Conservation (phyloP, 495 filamentous ascomycete genomes). For the Xylaria scruposa region DNA sequence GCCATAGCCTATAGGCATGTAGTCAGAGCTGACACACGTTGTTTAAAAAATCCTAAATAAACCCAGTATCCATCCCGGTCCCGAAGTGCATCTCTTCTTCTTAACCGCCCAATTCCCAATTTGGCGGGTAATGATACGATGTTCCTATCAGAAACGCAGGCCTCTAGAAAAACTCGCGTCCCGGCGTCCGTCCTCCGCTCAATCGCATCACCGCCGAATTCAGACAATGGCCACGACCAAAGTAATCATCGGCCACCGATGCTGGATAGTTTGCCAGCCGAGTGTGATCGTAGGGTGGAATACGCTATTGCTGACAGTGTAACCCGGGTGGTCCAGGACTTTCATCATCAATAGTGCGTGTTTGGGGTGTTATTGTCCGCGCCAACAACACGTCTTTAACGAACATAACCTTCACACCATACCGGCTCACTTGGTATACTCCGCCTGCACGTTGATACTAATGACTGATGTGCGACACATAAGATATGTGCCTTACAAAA, state of each 20-base stretch:
- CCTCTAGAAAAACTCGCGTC: neutral
- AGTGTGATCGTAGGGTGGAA: neutral
- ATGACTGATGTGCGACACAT: neutral
- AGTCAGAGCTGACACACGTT: neutral
- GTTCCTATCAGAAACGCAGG: neutral
- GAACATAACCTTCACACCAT: neutral
- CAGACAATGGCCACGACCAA: neutral
- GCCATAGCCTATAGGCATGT: neutral
- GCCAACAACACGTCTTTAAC: neutral
- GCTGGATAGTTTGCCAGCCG: neutral
- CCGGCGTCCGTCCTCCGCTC: neutral
- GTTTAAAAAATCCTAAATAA: neutral
- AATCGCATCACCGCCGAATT: slow-evolving; percentile 1
- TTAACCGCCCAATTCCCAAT: neutral
- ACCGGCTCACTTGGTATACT: neutral
- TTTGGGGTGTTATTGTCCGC: neutral
- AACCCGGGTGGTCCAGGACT: too few relatives aligned
- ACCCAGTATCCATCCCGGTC: slow-evolving; percentile 2
- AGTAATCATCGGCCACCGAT: neutral
- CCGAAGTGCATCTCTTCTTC: neutral
- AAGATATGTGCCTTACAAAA: neutral
- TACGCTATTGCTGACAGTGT: neutral
- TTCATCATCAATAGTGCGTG: neutral
- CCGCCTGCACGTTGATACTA: neutral
- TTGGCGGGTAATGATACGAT: neutral